Base-by-base conservation (phyloP, 2,329 filamentous ascomycete species). In the Scopulariopsis brevicaulis region DNA sequence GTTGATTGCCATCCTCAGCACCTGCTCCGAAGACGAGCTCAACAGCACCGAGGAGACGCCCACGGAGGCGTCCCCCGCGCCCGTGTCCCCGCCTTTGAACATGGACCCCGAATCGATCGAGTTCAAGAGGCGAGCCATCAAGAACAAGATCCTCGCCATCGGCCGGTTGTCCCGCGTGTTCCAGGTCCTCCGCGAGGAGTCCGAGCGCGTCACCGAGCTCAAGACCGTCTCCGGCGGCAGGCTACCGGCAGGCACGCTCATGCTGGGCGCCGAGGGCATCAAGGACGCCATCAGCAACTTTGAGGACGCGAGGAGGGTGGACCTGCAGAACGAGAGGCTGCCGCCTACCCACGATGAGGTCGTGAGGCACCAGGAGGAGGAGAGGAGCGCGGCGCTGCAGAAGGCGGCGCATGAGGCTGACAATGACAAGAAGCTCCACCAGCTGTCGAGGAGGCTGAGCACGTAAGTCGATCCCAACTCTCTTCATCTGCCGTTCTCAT, bases 131-230 rank as follows among this genome's bases (percentile, higher is more conserved):
- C 86, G 92, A 53, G 92, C 92, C 3, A 96, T 99, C 82, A 97
- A 97, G 81, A 99, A 99, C 85, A 99, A 99, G 80, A 97, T 99
- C 68, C 77, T 99, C 65, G 94, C 94, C 60, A 99, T 99, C 67
- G 94, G 94, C 34, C 90, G 94, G 65, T 80, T 99, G 63, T 97
- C 94, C 43, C 89, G 94, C 66, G 94, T 99, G 61, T 99, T 99
- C 86, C 94, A 99, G 71, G 94, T 99, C 55, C 75, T 99, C 65
- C 90, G 94, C 67, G 94, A 99, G 74, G 94, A 99, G 74, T 96
- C 92, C 1, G 94, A 99, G 77, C 85, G 88, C 66, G 92, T 99
- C 59, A 96, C 93, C 46, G 94, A 99, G 73, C 84, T 99, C 71
- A 99, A 99, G 83, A 97, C 93, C 53, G 93, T 92, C 52, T 87